These are phyloP conservation scores for Scutellaria barbata DNA, from an alignment of 257 asterid species.

Conservation along the genomic window DNA sequence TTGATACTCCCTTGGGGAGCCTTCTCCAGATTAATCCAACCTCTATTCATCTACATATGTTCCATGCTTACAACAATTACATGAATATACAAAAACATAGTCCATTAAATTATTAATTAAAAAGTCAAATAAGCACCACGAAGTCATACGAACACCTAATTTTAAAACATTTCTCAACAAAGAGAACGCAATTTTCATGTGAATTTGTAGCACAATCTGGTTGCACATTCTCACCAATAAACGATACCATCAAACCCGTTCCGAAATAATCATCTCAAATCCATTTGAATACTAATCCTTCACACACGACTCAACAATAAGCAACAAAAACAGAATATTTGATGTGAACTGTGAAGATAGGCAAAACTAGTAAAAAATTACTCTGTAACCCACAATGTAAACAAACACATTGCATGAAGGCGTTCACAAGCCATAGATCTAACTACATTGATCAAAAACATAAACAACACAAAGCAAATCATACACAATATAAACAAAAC, in stretches of 20 bases:
- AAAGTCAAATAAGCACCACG: background rate
- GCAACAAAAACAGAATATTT: background rate
- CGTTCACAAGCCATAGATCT: no score
- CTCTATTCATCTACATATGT: conserved; percentile 77
- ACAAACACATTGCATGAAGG: no score
- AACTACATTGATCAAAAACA: background rate
- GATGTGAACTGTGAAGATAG: background rate
- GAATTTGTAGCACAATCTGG: background rate
- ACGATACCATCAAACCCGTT: background rate
- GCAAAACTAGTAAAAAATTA: background rate
- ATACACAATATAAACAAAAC: no score
- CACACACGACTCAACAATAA: conserved; percentile 7
- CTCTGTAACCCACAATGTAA: conserved; percentile 4
- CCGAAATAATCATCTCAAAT: background rate
- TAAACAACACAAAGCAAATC: no score
- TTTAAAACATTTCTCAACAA: conserved; percentile 1
- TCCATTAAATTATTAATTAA: conserved; percentile 1
- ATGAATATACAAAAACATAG: conserved; percentile 28
- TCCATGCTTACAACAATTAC: conserved; percentile 35
- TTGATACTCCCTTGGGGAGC: conserved; percentile 84
- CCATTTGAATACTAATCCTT: conserved; percentile 15
- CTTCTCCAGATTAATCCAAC: conserved; percentile 81
- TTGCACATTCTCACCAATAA: background rate
- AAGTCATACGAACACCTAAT: background rate
- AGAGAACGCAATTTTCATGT: background rate